Evolutionary conservation across 2,329 filamentous ascomycete species (phyloP), one percentile per base, ranked within the genome.

Genomic region (Emmonsiellopsis sp.): DNA sequence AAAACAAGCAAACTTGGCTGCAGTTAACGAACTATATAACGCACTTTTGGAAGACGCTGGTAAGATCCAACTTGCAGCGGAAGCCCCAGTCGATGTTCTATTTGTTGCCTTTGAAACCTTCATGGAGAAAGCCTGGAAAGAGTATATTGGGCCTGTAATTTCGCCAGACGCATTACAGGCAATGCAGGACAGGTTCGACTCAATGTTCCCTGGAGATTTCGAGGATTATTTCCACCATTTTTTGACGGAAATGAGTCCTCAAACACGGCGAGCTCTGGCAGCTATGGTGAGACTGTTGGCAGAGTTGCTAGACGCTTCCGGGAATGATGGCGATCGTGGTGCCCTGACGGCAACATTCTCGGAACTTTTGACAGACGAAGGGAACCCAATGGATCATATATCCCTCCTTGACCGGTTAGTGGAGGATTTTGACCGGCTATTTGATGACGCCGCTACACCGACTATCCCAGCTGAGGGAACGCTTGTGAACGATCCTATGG

Each of bases 41-140:
- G 81, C 84, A 35, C 78, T 96, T 11, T 83, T 95, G 15, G 90
- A 95, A 66, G 86, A 86, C 58, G 88, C 90, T 0, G 85, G 82
- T 51, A 89, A 89, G 63, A 79, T 87, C 58, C 86, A 94, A 51
- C 76, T 84, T 8, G 83, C 87, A 1, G 79, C 83, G 0, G 89
- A 95, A 55, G 79, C 88, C 7, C 80, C 84, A 2, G 83, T 92
- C 7, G 90, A 96, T 63, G 84, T 92, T 16, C 79, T 97, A 5
- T 95, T 96, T 65, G 86, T 87, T 30, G 87, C 91, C 0, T 97
- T 96, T 66, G 91, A 96, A 67, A 96, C 94, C 57, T 97, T 96
- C 61, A 74, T 96, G 56, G 84, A 83, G 55, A 85, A 90, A 58
- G 90, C 88, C 10, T 97, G 92, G 92, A 84, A 81, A 55, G 87